Evolutionary conservation across 371 early-diverging fungal species (phyloP), one percentile per base, ranked within the genome.

Genomic region (Lichtheimia corymbifera): DNA sequence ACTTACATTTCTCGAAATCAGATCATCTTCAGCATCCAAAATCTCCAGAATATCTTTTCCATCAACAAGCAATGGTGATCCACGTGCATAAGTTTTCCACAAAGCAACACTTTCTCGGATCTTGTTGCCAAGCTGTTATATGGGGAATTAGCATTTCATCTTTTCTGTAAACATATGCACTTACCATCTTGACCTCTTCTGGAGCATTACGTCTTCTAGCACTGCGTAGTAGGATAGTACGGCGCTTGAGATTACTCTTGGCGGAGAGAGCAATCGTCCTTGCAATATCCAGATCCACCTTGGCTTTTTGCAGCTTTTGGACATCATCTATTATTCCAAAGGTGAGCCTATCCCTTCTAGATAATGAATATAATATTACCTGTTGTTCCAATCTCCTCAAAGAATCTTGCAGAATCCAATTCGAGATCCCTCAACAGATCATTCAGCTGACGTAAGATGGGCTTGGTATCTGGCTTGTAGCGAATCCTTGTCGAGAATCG

Each of bases 391-490:
- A 80, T 62, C 24, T 53, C 57, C 22, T 71, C 59, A 59, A 73
- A 80, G 62, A 80, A 76, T 28, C 73, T 74, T 50, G 73, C 80
- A 52, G 80, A 69, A 61, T 80, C 77, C 55, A 80, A 27, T 43
- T 66, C 73, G 17, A 80, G 62, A 47, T 80, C 73, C 50, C 77
- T 58, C 13, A 80, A 22, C 5, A 73, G 24, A 53, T 80, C 73
- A 62, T 77, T 74, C 17, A 80, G 27, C 56, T 80, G 71, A 50
- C 80, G 70, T 22, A 80, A 61, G 18, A 80, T 73, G 42, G 70
- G 75, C 45, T 80, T 80, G 14, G 73, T 71, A 62, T 80, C 80
- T 7, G 80, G 80, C 42, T 75, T 74, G 51, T 80, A 80, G 18
- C 75, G 66, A 20, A 80, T 80, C 45, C 67, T 63, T 9, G 80